phyloP scores from a whole-genome alignment of 345 rosid species.

The Acer campestre region DNA sequence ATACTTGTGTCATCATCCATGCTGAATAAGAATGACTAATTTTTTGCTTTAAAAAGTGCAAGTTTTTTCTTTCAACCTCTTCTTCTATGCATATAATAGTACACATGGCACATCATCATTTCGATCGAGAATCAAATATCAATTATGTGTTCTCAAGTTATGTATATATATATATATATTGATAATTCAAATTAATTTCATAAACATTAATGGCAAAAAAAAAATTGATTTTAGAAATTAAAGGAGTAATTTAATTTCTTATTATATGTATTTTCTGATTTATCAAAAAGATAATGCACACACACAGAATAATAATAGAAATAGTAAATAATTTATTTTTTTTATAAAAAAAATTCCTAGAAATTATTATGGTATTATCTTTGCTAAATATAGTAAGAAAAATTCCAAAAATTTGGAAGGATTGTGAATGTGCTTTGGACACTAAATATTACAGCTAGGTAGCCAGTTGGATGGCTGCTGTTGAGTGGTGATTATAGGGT shows the following conservation, averaged over 20 bases:
- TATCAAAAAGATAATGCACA: neutral
- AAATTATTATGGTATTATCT: neutral
- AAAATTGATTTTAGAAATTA: neutral
- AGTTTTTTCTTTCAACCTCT: neutral
- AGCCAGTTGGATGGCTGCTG: neutral
- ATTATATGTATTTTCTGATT: neutral
- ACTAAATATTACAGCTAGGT: slow-evolving; percentile 17
- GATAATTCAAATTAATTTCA: neutral
- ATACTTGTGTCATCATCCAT: neutral
- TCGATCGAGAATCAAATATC: neutral
- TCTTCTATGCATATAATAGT: slow-evolving; percentile 3
- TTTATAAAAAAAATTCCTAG: neutral
- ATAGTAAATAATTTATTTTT: neutral
- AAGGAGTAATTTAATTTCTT: neutral
- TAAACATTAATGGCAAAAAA: neutral
- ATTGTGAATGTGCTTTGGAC: neutral
- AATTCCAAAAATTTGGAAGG: neutral
- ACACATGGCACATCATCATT: slow-evolving; percentile 2
- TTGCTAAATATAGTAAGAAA: neutral
- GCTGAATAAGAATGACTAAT: slow-evolving; percentile 3
- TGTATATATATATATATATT: neutral
- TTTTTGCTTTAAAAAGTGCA: slow-evolving; percentile 13
- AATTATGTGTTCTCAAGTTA: neutral
- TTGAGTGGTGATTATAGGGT: neutral
- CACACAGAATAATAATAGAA: neutral